Evolutionary conservation across 768 basidiomycete species (phyloP).

Genomic region (Pleurotus cornucopiae): DNA sequence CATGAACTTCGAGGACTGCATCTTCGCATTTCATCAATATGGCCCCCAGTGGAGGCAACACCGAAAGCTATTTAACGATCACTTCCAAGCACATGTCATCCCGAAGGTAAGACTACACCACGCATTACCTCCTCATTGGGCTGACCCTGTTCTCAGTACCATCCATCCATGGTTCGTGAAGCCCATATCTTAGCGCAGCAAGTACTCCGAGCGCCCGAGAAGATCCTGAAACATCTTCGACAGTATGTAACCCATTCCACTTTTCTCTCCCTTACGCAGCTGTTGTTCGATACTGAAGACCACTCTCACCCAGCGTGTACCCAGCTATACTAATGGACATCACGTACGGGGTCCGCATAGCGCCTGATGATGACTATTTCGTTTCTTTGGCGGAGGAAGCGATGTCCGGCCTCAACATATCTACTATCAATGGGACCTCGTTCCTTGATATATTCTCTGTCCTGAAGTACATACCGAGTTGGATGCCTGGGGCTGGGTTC

Average conservation of each 20-base stretch:
- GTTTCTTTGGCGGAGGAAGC: neutral
- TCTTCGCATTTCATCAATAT: neutral
- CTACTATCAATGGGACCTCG: neutral
- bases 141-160: neutral
- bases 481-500: neutral
- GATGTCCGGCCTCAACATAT: neutral
- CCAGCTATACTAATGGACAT: neutral
- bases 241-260: neutral
- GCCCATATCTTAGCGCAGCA: neutral
- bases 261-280: neutral
- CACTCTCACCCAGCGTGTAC: neutral
- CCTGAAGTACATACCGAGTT: neutral
- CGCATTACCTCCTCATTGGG: neutral
- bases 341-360: neutral
- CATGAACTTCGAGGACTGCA: neutral
- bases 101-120: neutral
- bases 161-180: neutral
- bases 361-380: neutral
- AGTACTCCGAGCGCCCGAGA: neutral
- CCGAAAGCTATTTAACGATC: neutral
- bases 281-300: neutral
- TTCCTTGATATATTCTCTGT: neutral
- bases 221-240: neutral
- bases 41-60: neutral
- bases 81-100: neutral